Conservation (phyloP, 768 basidiomycete genomes). For the Mycena vitilis region DNA sequence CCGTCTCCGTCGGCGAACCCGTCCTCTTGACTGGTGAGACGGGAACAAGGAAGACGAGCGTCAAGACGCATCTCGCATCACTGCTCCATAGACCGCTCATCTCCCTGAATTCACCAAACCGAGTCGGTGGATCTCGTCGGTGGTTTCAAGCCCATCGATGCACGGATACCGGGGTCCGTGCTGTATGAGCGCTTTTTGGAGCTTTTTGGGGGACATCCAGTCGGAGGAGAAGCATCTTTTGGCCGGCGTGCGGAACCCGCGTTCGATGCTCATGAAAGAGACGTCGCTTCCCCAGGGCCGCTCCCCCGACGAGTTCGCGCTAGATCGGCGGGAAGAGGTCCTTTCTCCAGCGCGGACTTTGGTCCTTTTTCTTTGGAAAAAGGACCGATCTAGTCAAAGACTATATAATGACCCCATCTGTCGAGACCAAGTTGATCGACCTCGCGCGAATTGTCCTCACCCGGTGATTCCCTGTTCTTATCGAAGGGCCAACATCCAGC, state of each 20-base stretch:
- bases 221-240: slow-evolving; percentile 83
- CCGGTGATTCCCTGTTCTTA: slow-evolving; percentile 91
- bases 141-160: slow-evolving; percentile 96
- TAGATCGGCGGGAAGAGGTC: too few species aligned
- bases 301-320: slow-evolving; percentile 66
- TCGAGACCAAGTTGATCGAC: slow-evolving; percentile 91
- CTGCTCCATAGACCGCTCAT: slow-evolving; percentile 81
- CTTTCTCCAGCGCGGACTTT: slow-evolving; percentile 85
- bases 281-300: slow-evolving; percentile 65
- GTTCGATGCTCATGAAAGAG: slow-evolving; percentile 78
- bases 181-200: slow-evolving; percentile 82
- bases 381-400: slow-evolving; percentile 79
- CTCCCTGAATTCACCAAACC: slow-evolving; percentile 94
- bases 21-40: slow-evolving; percentile 96
- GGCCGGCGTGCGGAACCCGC: slow-evolving; percentile 80
- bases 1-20: slow-evolving; percentile 81
- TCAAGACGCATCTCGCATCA: slow-evolving; percentile 86
- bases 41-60: slow-evolving; percentile 98
- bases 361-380: slow-evolving; percentile 92
- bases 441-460: slow-evolving; percentile 93
- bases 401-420: slow-evolving; percentile 96
- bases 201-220: slow-evolving; percentile 91
- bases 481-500: slow-evolving; percentile 97
- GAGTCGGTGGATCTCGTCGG: slow-evolving; percentile 95
- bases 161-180: slow-evolving; percentile 77